Evolutionary conservation across 768 basidiomycete species (phyloP).

Genomic region (Leccinum boreale): DNA sequence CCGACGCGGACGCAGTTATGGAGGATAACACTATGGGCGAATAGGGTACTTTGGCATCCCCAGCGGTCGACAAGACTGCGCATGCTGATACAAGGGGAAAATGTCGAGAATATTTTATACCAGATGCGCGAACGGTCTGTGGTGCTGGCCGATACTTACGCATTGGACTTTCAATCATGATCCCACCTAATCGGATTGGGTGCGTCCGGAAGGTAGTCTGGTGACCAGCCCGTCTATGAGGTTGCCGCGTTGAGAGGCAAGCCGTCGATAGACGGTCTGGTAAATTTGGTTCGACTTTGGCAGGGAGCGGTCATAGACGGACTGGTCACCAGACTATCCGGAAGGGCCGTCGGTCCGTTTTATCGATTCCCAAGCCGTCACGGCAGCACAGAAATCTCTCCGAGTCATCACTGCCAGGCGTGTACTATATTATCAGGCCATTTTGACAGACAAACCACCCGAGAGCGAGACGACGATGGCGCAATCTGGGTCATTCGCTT

Average conservation of each 20-base stretch:
- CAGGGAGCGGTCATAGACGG: no score
- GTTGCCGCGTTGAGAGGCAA: no score
- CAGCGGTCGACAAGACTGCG: neutral
- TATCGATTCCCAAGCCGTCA: neutral
- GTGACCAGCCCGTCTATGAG: no score
- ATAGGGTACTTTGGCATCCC: slow-evolving; percentile 12
- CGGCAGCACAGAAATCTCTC: neutral
- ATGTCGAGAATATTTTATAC: neutral
- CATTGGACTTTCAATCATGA: neutral
- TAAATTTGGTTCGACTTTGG: no score
- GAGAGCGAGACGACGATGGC: slow-evolving; percentile 16
- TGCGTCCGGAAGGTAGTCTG: no score
- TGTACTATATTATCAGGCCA: neutral
- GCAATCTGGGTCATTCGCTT: slow-evolving; percentile 25
- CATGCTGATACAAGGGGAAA: neutral
- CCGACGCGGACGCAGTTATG: slow-evolving; percentile 43
- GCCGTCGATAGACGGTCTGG: no score
- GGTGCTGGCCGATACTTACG: neutral
- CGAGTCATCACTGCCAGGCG: neutral
- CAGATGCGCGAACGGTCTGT: neutral
- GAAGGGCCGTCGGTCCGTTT: slow-evolving; percentile 2
- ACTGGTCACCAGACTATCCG: neutral
- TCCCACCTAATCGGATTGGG: no score
- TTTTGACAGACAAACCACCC: neutral
- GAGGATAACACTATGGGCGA: slow-evolving; percentile 38